Conservation (phyloP, 2,329 filamentous ascomycete species). For the Penicillium sp. region DNA sequence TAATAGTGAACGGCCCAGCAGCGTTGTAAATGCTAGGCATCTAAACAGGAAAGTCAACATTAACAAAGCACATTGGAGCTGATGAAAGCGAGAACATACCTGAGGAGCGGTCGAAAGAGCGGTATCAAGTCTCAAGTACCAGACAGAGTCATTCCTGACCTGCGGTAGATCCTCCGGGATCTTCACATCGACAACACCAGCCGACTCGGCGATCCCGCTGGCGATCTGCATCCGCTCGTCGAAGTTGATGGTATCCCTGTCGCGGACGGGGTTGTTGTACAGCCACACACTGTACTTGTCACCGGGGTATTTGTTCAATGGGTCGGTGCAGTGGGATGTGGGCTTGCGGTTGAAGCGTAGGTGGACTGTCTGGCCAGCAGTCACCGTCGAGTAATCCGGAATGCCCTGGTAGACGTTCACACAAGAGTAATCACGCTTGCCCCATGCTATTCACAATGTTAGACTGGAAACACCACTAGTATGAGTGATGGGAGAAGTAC, state of each 20-base stretch:
- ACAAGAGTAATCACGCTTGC: slow-evolving; percentile 33
- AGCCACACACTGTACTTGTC: slow-evolving; percentile 26
- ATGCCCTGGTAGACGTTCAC: slow-evolving; percentile 33
- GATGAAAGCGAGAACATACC: slow-evolving; percentile 15
- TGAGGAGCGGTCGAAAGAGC: slow-evolving; percentile 26
- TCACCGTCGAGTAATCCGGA: slow-evolving; percentile 30
- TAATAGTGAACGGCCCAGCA: slow-evolving; percentile 27
- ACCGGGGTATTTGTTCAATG: slow-evolving; percentile 19
- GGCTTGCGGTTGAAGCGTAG: slow-evolving; percentile 28
- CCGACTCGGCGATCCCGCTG: slow-evolving; percentile 15
- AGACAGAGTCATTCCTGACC: slow-evolving; percentile 25
- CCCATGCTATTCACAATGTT: slow-evolving; percentile 25
- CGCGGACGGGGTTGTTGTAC: slow-evolving; percentile 30
- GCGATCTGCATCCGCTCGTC: slow-evolving; percentile 21
- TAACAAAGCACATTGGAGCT: not conserved
- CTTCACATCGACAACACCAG: slow-evolving; percentile 21
- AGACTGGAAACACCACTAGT: not conserved
- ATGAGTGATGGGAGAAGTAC: slow-evolving; percentile 14
- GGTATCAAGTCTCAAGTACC: slow-evolving; percentile 29
- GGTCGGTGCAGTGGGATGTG: slow-evolving; percentile 24
- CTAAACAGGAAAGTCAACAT: slow-evolving; percentile 8
- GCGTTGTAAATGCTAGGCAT: slow-evolving; percentile 29
- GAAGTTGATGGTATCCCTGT: slow-evolving; percentile 19
- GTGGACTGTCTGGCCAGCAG: slow-evolving; percentile 21
- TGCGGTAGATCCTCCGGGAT: slow-evolving; percentile 25